These are phyloP conservation scores for Macrotyloma uniflorum DNA, from an alignment of 306 rosid species.

Conservation along the genomic window DNA sequence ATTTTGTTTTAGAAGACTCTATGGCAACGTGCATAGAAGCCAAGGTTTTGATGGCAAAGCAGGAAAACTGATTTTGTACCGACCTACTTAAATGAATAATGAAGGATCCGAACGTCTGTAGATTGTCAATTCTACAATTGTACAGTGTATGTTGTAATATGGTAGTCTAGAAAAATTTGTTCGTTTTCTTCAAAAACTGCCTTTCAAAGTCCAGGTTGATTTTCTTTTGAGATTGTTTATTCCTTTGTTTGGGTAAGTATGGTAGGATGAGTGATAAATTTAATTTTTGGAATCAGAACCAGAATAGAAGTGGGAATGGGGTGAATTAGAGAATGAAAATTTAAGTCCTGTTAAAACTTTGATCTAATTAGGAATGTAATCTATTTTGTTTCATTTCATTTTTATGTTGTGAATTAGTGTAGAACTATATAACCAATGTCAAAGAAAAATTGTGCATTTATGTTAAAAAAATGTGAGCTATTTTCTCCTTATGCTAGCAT, in stretches of 20 bases:
- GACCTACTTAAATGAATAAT: slow-evolving; percentile 33
- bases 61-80: slow-evolving; percentile 50
- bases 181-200: slow-evolving; percentile 25
- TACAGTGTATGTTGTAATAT: slow-evolving; percentile 47
- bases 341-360: neutral
- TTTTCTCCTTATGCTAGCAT: too few relatives aligned
- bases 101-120: slow-evolving; percentile 27
- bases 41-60: slow-evolving; percentile 38
- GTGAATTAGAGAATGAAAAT: neutral
- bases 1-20: slow-evolving; percentile 19
- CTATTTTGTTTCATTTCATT: neutral
- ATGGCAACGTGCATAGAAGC: slow-evolving; percentile 35
- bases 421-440: neutral
- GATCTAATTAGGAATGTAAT: neutral
- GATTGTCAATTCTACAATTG: slow-evolving; percentile 36
- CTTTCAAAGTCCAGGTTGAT: slow-evolving; percentile 11
- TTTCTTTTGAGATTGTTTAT: slow-evolving; percentile 23
- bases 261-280: neutral
- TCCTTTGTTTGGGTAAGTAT: neutral
- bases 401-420: neutral
- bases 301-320: neutral
- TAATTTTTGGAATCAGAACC: neutral
- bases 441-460: neutral
- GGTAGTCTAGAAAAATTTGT: slow-evolving; percentile 27
- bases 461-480: neutral